phyloP scores from a whole-genome alignment of 2,329 filamentous ascomycete species.

The Ophioceras dolichostomum region DNA sequence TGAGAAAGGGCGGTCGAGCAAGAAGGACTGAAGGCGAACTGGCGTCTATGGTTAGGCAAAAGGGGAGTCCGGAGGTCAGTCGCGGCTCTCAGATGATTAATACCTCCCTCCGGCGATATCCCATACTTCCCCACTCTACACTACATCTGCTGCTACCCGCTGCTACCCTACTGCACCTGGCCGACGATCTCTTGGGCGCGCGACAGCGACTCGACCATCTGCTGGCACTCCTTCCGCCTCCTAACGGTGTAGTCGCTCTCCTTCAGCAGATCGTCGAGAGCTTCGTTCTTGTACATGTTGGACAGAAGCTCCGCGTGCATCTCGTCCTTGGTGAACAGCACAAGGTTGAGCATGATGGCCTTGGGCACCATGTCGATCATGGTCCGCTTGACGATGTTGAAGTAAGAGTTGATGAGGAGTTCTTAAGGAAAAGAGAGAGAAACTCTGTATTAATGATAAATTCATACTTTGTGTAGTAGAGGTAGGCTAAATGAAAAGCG shows the following conservation, averaged over 20 bases:
- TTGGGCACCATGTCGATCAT: constrained; percentile 99
- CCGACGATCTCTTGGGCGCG: constrained; percentile 95
- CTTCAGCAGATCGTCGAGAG: constrained; percentile 88
- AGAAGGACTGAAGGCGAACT: too few species aligned
- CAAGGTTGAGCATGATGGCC: constrained; percentile 94
- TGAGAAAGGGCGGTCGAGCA: too few species aligned
- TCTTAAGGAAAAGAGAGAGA: too few species aligned
- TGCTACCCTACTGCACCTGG: constrained; percentile 59
- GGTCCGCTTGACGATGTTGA: constrained; percentile 93
- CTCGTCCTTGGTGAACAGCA: constrained; percentile 93
- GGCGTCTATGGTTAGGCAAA: too few species aligned
- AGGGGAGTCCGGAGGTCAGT: too few species aligned
- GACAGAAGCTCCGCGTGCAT: constrained; percentile 97
- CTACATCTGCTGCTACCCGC: too few species aligned
- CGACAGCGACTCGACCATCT: constrained; percentile 91
- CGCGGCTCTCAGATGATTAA: too few species aligned
- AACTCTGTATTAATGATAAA: too few species aligned
- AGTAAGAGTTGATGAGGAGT: constrained; percentile 92
- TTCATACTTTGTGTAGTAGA: too few species aligned
- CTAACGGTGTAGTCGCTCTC: constrained; percentile 96
- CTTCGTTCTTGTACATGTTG: constrained; percentile 89
- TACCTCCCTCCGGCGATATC: too few species aligned
- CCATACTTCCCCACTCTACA: too few species aligned
- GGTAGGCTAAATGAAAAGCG: neutral
- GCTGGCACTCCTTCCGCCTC: constrained; percentile 93